Evolutionary conservation across 495 filamentous ascomycete genomes (phyloP), one percentile per base, ranked within the genome.

Genomic region (Aspergillus panamensis): DNA sequence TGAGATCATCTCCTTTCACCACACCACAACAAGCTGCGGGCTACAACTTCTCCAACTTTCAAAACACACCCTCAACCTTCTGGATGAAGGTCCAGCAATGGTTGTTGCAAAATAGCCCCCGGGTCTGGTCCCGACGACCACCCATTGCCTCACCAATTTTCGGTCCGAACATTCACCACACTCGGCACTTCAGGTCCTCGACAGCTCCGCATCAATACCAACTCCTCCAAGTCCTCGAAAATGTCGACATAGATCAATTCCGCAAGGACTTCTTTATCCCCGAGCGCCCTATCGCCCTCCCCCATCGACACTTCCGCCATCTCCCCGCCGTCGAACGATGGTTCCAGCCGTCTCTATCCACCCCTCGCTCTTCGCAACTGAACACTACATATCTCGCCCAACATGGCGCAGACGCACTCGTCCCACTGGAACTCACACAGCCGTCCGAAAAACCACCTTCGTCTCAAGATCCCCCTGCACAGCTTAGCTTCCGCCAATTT

Each of bases 341-440:
- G 84, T 87, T 87, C 44, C 60, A 63, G 8, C 48, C 60, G 16
- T 53, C 54, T 4, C 9, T 17, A 16, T 33, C 51, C 25, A 25
- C 42, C 9, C 8, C 19, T 0, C 45, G 44, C 37, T 47, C 29
- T 32, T 58, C 69, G 39, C 57, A 62, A 29, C 63, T 87, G 20
- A 82, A 85, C 56, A 59, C 63, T 8, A 55, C 70, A 30, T 84
- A 86, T 58, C 69, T 87, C 3, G 62, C 66, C 12, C 64, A 66
- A 35, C 81, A 77, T 57, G 79, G 70, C 53, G 66, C 65, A 6
- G 67, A 80, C 20, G 72, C 80, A 8, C 70, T 81, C 6, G 80
- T 88, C 4, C 83, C 83, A 2, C 65, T 88, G 0, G 85, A 88
- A 62, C 74, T 85, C 13, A 84, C 82, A 2, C 45, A 53, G 16